Evolutionary conservation across 805 yeast species (phyloP).

Genomic region (Wickerhamiella azyma): DNA sequence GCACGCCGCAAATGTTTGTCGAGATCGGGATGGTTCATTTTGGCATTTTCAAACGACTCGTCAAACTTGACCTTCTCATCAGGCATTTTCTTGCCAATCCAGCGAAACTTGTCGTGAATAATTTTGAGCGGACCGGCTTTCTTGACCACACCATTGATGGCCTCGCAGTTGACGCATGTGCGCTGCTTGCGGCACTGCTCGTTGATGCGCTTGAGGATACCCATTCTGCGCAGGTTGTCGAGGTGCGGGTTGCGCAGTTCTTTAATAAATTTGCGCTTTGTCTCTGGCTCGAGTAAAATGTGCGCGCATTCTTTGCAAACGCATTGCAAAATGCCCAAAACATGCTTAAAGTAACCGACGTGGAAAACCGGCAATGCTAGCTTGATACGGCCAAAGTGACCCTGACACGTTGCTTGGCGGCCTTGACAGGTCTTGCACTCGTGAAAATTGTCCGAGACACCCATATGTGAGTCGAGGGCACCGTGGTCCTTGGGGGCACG

Average conservation of each 20-base stretch:
- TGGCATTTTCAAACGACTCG: conserved; percentile 65
- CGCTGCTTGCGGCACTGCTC: conserved; percentile 95
- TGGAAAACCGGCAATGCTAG: conserved; percentile 94
- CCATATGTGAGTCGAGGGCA: conserved; percentile 88
- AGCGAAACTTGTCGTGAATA: conserved; percentile 89
- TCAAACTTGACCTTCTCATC: conserved; percentile 83
- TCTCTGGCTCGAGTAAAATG: conserved; percentile 56
- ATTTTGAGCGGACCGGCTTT: conserved; percentile 94
- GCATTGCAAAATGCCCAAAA: conserved; percentile 74
- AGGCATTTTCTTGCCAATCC: conserved; percentile 81
- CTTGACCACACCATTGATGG: conserved; percentile 91
- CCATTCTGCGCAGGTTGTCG: conserved; percentile 88
- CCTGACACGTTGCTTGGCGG: conserved; percentile 85
- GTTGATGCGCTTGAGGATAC: conserved; percentile 59
- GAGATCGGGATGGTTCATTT: conserved; percentile 67
- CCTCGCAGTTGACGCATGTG: conserved; percentile 74
- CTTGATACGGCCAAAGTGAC: conserved; percentile 93
- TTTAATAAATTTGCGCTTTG: conserved; percentile 51
- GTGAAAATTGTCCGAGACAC: conserved; percentile 72
- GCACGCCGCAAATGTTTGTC: conserved; percentile 78
- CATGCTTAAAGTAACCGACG: conserved; percentile 90
- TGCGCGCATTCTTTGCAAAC: conserved; percentile 83
- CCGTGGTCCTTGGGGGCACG: conserved; percentile 72
- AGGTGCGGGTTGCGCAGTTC: conserved; percentile 79
- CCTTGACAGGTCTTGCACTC: conserved; percentile 92